phyloP scores from a whole-genome alignment of 371 early-diverging fungal species.

The Apophysomyces sp. region DNA sequence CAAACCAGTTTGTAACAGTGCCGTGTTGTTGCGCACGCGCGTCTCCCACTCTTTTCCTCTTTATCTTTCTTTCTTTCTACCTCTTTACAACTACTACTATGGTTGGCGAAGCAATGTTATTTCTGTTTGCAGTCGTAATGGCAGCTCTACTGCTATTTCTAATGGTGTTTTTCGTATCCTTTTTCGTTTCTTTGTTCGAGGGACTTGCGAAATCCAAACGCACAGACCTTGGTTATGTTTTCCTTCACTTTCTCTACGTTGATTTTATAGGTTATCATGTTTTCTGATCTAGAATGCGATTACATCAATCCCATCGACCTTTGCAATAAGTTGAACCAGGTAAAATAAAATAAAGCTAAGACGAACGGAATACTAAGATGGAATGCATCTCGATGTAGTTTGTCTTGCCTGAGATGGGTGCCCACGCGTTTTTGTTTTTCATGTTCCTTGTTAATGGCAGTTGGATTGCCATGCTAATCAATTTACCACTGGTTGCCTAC shows the following conservation, averaged over 20 bases:
- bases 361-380: background rate
- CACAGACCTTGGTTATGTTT: background rate
- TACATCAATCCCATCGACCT: slow-evolving; percentile 98
- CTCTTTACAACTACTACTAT: slow-evolving; percentile 35
- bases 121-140: slow-evolving; percentile 89
- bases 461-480: slow-evolving; percentile 85
- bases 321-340: slow-evolving; percentile 94
- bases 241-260: slow-evolving; percentile 5
- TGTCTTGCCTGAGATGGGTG: slow-evolving; percentile 90
- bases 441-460: slow-evolving; percentile 84
- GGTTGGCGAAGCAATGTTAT: slow-evolving; percentile 77
- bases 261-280: slow-evolving; percentile 78
- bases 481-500: slow-evolving; percentile 84
- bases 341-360: slow-evolving; percentile 24
- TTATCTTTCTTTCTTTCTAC: background rate
- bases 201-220: background rate
- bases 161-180: slow-evolving; percentile 91
- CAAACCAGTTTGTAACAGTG: background rate
- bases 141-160: slow-evolving; percentile 88
- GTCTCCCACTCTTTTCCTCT: slow-evolving; percentile 6
- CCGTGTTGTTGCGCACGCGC: background rate
- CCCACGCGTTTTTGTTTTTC: slow-evolving; percentile 79
- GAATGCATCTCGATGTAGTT: slow-evolving; percentile 55
- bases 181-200: slow-evolving; percentile 20
- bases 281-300: slow-evolving; percentile 94